phyloP scores from a whole-genome alignment of 176 grass and related monocot genomes.

The Hsuehochloa calcarea region DNA sequence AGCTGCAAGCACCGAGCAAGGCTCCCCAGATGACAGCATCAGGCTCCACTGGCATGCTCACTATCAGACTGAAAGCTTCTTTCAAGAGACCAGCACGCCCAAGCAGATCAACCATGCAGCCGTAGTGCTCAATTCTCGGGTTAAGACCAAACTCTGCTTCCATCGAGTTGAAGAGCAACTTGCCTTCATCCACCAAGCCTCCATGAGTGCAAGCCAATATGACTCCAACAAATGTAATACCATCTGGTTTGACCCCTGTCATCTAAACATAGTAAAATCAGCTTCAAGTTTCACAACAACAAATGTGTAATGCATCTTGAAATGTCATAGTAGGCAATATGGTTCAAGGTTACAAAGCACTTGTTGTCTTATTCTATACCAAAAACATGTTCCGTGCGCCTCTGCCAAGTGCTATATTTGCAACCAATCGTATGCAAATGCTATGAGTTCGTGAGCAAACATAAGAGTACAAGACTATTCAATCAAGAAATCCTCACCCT shows the following conservation, averaged over 20 bases:
- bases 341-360: not conserved
- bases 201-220: constrained; percentile 79
- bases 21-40: constrained; percentile 73
- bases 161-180: constrained; percentile 56
- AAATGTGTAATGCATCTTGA: not conserved
- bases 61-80: constrained; percentile 61
- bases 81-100: constrained; percentile 57
- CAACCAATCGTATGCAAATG: not conserved
- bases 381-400: not conserved
- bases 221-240: constrained; percentile 63
- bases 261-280: constrained; percentile 45
- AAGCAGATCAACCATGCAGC: constrained; percentile 73
- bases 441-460: not conserved
- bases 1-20: constrained; percentile 72
- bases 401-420: not conserved
- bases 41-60: constrained; percentile 65
- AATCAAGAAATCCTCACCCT: constrained; percentile 42
- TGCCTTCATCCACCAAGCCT: constrained; percentile 62
- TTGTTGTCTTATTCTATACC: not conserved
- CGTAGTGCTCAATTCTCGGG: constrained; percentile 69
- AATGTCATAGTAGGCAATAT: not conserved
- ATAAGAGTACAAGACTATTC: not conserved
- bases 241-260: constrained; percentile 47
- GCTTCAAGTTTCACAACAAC: not conserved
- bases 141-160: constrained; percentile 35